Conservation (phyloP, 257 asterid genomes). For the Primulina eburnea region DNA sequence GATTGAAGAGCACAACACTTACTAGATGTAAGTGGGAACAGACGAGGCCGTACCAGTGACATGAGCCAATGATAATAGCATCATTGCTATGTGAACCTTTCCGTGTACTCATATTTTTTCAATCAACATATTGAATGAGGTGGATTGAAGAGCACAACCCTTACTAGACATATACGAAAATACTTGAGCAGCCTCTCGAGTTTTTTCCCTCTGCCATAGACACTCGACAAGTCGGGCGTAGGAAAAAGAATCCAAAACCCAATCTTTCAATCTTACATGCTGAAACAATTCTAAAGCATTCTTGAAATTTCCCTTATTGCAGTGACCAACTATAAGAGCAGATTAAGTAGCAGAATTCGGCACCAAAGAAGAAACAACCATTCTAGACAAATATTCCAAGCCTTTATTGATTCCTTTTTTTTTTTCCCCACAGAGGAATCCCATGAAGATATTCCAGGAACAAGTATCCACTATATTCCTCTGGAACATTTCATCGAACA, state of each 20-base stretch:
- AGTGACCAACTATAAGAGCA: conserved; percentile 62
- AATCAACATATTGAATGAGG: conserved; percentile 45
- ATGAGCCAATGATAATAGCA: conserved; percentile 40
- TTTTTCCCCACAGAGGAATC: conserved; percentile 47
- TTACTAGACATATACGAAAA: conserved; percentile 57
- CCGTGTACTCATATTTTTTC: conserved; percentile 44
- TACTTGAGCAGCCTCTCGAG: conserved; percentile 51
- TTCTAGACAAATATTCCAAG: conserved; percentile 56
- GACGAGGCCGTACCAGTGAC: conserved; percentile 32
- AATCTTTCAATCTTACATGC: conserved; percentile 34
- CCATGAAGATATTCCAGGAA: conserved; percentile 67
- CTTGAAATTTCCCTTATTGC: conserved; percentile 41
- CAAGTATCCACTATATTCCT: conserved; percentile 37
- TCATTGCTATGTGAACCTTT: conserved; percentile 39
- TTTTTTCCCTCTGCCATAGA: conserved; percentile 43
- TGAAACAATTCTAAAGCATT: conserved; percentile 49
- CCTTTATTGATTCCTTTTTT: conserved; percentile 43
- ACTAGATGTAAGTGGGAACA: conserved; percentile 36
- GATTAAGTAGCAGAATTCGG: conserved; percentile 58
- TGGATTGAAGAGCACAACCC: conserved; percentile 35
- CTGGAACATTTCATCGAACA: conserved; percentile 50
- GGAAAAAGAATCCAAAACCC: conserved; percentile 55
- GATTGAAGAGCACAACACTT: too few species aligned
- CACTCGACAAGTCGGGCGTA: conserved; percentile 52
- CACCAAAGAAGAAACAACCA: conserved; percentile 47